These are phyloP conservation scores for Penicillium decumbens DNA, from an alignment of 2,329 filamentous ascomycete species.

Conservation along the genomic window DNA sequence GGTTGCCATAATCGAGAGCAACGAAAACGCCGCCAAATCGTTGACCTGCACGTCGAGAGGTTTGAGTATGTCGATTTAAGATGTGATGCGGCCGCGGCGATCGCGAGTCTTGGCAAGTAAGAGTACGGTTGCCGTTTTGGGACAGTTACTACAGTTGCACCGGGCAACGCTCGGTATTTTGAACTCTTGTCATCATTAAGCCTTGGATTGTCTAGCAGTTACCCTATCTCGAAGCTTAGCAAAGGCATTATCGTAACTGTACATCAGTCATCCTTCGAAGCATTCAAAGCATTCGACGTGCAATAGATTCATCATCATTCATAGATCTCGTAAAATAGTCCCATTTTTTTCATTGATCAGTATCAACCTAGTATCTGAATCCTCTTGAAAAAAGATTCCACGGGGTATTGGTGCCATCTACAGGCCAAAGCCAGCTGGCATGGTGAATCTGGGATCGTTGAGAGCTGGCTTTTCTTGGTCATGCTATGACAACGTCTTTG, in stretches of 20 bases:
- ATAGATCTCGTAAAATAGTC: background rate
- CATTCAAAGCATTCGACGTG: background rate
- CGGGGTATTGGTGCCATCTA: background rate
- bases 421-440: background rate
- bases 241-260: background rate
- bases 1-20: background rate
- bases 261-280: background rate
- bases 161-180: slow-evolving; percentile 31
- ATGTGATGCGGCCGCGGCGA: slow-evolving; percentile 6
- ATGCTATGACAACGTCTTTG: background rate
- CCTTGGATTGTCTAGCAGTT: background rate
- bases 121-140: slow-evolving; percentile 26
- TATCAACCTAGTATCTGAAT: background rate
- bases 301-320: background rate
- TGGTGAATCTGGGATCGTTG: background rate
- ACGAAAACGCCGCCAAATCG: background rate
- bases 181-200: background rate
- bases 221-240: background rate
- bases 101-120: slow-evolving; percentile 35
- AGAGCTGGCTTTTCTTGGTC: background rate
- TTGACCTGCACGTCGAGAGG: background rate
- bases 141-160: slow-evolving; percentile 22
- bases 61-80: background rate
- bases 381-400: background rate
- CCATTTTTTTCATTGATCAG: background rate